A percentile compares a stretch with the other conserved stretches of the same genome.
phyloP scores from a whole-genome alignment of 2,329 filamentous ascomycete genomes.

The Aspergillus novofumigatus region DNA sequence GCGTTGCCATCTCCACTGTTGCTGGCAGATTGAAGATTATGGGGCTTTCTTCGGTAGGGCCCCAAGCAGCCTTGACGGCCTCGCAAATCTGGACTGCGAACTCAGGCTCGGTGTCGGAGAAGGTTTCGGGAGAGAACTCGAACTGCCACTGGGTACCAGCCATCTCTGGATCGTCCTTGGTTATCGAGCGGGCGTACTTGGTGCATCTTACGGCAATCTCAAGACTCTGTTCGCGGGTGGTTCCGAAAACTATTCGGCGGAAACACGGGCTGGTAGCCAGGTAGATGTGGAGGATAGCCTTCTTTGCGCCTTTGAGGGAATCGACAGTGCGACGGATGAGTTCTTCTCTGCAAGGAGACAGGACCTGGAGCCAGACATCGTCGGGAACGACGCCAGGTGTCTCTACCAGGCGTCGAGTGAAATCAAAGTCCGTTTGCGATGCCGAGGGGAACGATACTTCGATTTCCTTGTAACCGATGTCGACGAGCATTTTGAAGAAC shows the following conservation, averaged over 20 bases:
- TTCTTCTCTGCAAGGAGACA: constrained; percentile 87
- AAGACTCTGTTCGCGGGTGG: constrained; percentile 75
- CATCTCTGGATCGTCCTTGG: constrained; percentile 65
- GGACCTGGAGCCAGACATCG: constrained; percentile 87
- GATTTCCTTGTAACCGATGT: constrained; percentile 95
- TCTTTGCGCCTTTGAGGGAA: constrained; percentile 82
- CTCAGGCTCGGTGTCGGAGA: constrained; percentile 84
- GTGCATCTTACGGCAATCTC: constrained; percentile 81
- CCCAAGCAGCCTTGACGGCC: constrained; percentile 93
- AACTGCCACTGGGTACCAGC: constrained; percentile 55
- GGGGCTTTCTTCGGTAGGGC: constrained; percentile 68
- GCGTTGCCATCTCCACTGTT: constrained; percentile 90
- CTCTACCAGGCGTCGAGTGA: constrained; percentile 79
- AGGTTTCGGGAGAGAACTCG: constrained; percentile 56
- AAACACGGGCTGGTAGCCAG: constrained; percentile 96
- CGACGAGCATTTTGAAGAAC: constrained; percentile 91
- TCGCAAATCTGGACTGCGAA: constrained; percentile 81
- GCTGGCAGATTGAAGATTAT: constrained; percentile 97
- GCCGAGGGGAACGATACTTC: constrained; percentile 94
- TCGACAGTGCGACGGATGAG: constrained; percentile 87
- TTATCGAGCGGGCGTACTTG: constrained; percentile 80
- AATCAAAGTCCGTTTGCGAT: constrained; percentile 93
- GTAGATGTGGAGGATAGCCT: constrained; percentile 92
- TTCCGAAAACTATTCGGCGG: constrained; percentile 83
- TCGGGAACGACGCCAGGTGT: constrained; percentile 79